phyloP scores from a whole-genome alignment of 1,139 yeast species.

The Taiozyma sp. region DNA sequence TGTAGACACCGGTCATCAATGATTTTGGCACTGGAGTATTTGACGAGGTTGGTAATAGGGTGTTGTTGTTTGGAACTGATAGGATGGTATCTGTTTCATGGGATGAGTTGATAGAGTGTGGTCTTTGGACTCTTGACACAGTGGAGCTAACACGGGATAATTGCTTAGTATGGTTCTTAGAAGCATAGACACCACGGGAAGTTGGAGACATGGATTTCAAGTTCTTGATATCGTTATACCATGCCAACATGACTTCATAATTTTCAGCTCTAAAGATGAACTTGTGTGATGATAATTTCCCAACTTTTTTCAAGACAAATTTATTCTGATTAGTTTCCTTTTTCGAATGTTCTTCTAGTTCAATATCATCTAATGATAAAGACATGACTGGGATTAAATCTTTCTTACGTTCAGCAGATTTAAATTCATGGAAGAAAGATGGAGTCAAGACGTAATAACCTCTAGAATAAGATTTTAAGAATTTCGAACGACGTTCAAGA shows the following conservation, averaged over 20 bases:
- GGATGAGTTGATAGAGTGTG: conserved; percentile 12
- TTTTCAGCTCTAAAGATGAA: conserved; percentile 90
- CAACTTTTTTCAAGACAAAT: conserved; percentile 75
- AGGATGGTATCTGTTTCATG: conserved; percentile 25
- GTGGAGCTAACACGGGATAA: conserved; percentile 21
- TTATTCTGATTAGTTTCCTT: conserved; percentile 65
- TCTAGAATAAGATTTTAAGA: conserved; percentile 79
- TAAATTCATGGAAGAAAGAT: conserved; percentile 85
- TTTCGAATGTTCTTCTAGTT: conserved; percentile 76
- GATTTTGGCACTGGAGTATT: conserved; percentile 18
- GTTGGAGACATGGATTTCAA: conserved; percentile 58
- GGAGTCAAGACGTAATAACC: conserved; percentile 94
- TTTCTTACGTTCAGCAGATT: conserved; percentile 73
- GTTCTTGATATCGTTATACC: conserved; percentile 76
- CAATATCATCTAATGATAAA: conserved; percentile 74
- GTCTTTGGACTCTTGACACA: conserved; percentile 16
- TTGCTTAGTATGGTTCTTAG: conserved; percentile 24
- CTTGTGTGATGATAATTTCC: conserved; percentile 72
- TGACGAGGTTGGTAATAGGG: conserved; percentile 16
- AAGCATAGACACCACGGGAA: conserved; percentile 38
- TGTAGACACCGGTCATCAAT: conserved; percentile 21
- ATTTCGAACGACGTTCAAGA: conserved; percentile 87
- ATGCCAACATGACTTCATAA: conserved; percentile 70
- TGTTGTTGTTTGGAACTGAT: conserved; percentile 22
- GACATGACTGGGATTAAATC: conserved; percentile 91